Base-by-base conservation (phyloP, 768 basidiomycete genomes). In the Rickenella mellea region DNA sequence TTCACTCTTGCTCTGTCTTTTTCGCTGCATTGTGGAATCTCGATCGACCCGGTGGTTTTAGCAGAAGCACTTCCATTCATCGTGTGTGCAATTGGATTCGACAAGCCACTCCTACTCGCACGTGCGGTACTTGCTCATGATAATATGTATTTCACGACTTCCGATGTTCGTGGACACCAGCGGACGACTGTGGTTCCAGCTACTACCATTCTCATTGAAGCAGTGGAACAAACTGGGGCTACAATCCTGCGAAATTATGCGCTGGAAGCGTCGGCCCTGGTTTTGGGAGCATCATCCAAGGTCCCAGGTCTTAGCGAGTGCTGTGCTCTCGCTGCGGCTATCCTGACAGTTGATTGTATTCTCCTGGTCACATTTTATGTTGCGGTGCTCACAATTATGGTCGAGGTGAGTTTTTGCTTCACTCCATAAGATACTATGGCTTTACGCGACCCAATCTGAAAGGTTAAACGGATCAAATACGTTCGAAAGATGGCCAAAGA, bases 31-130 rank as follows among this genome's bases (percentile, higher is more conserved):
- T 70, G 96, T 44, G 71, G 73, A 51, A 89, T 99, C 45, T 83
- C 81, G 15, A 80, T 99, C 51, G 93, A 98, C 59, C 90, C 91
- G 1, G 83, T 98, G 41, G 82, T 83, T 8, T 72, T 99, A 39
- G 89, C 88, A 8, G 96, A 99, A 60, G 94, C 96, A 0, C 74
- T 99, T 0, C 96, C 96, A 0, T 98, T 98, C 79, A 70, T 98
- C 37, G 93, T 99, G 27, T 94, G 94, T 61, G 96, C 92, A 1
- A 80, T 99, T 45, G 94, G 94, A 6, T 99, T 98, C 60, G 96
- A 99, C 64, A 98, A 99, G 60, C 94, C 93, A 0, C 80, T 94
- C 35, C 77, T 87, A 6, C 79, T 99, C 21, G 93, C 92, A 2
- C 74, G 82, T 10, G 83, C 91, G 2, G 87, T 98, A 12, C 89